Percentiles rank a stretch among this genome's conserved stretches.
These are phyloP conservation scores for Tricholoma bakamatsutake DNA, from an alignment of 768 basidiomycete genomes.

Conservation along the genomic window DNA sequence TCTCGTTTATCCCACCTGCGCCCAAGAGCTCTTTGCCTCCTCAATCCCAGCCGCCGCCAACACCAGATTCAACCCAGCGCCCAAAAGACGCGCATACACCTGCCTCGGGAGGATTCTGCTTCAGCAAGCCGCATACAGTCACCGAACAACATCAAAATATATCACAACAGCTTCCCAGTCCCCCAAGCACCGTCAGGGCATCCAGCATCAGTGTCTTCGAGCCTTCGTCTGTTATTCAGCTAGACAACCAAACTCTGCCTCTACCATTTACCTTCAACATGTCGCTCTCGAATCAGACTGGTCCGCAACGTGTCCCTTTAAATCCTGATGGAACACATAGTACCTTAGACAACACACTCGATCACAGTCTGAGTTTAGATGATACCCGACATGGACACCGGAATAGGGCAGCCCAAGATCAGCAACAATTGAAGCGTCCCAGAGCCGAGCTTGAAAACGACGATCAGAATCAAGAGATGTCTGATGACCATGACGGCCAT, in stretches of 20 bases:
- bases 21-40: constrained; percentile 5
- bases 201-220: not conserved
- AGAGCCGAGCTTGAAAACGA: constrained; percentile 1
- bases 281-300: constrained; percentile 10
- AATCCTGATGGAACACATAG: constrained; percentile 10
- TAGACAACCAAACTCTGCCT: not conserved
- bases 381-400: not conserved
- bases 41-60: constrained; percentile 1
- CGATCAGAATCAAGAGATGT: constrained; percentile 1
- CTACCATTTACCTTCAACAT: constrained; percentile 10
- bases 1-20: constrained; percentile 16
- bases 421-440: not conserved
- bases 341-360: not conserved
- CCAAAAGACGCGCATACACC: constrained; percentile 17
- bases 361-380: not conserved
- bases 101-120: constrained; percentile 10
- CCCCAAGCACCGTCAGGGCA: constrained; percentile 9
- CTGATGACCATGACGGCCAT: not conserved
- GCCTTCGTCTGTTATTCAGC: not conserved
- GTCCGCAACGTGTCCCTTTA: constrained; percentile 13
- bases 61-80: not conserved
- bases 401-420: not conserved
- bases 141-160: not conserved
- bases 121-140: constrained; percentile 6
- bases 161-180: constrained; percentile 11